Conservation (phyloP, 2,329 filamentous ascomycete genomes). For the Laburnicola sp. region DNA sequence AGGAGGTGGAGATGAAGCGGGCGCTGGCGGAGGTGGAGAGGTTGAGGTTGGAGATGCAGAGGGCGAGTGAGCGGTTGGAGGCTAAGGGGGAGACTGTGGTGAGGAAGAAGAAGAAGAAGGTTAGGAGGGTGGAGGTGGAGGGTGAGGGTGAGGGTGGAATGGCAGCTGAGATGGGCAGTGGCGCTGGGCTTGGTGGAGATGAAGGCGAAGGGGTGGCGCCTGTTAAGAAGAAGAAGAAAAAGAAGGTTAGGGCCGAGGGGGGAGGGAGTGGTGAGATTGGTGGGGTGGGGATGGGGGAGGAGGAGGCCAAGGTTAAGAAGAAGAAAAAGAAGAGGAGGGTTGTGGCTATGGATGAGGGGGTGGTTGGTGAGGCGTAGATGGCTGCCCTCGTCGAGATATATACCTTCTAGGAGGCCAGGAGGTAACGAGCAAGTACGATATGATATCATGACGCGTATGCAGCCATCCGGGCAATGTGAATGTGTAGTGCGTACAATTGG, state of each 20-base stretch:
- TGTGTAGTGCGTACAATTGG: no score
- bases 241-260: conserved; percentile 34
- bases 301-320: no score
- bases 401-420: not conserved
- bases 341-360: conserved; percentile 38
- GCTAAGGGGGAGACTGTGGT: conserved; percentile 69
- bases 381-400: no score
- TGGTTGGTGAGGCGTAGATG: not conserved
- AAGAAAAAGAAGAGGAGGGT: conserved; percentile 44
- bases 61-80: conserved; percentile 74
- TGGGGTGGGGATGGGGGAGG: conserved; percentile 18
- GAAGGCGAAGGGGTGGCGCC: conserved; percentile 18
- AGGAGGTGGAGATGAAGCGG: conserved; percentile 85
- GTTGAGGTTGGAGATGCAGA: conserved; percentile 84
- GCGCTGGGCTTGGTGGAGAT: conserved; percentile 1
- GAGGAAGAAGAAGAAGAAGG: conserved; percentile 61
- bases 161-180: no score
- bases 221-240: conserved; percentile 48
- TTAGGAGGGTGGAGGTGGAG: conserved; percentile 54
- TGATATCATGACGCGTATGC: no score
- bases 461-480: no score
- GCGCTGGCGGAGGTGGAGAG: conserved; percentile 89
- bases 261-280: conserved; percentile 5
- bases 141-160: conserved; percentile 54
- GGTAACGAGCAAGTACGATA: not conserved